Conservation (phyloP, 1,139 yeast genomes). For the Debaryomycetaceae sp. region DNA sequence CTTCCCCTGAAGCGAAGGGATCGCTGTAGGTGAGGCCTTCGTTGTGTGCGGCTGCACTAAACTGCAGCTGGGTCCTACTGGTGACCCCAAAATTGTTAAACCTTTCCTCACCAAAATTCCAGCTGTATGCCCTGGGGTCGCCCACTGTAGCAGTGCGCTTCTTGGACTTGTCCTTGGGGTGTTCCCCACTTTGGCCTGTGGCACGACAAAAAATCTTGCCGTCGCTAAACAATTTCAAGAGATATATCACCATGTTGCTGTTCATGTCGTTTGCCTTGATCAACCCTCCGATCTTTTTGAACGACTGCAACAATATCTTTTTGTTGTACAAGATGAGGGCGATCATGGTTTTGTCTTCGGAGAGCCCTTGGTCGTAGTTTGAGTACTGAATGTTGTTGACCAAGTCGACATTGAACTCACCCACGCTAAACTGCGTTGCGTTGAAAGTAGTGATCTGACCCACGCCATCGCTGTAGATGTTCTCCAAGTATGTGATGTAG, state of each 20-base stretch:
- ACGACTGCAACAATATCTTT: conserved; percentile 31
- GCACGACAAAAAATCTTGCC: conserved; percentile 27
- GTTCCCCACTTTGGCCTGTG: not conserved
- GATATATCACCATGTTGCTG: conserved; percentile 37
- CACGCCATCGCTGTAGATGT: conserved; percentile 30
- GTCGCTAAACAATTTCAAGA: conserved; percentile 38
- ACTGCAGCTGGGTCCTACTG: conserved; percentile 17
- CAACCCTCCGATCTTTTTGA: conserved; percentile 25
- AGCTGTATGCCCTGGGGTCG: conserved; percentile 21
- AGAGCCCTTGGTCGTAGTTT: conserved; percentile 14
- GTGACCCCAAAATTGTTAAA: conserved; percentile 39
- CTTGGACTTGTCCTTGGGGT: conserved; percentile 4
- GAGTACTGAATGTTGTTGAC: conserved; percentile 29
- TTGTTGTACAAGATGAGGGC: conserved; percentile 34
- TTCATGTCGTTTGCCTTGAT: conserved; percentile 36
- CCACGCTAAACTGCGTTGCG: conserved; percentile 23
- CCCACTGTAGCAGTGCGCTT: conserved; percentile 11
- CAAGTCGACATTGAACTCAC: conserved; percentile 27
- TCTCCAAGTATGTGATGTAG: conserved; percentile 39
- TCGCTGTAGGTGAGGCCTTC: conserved; percentile 5
- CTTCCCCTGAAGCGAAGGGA: conserved; percentile 2
- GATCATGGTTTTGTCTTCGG: conserved; percentile 23
- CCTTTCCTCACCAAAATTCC: conserved; percentile 30
- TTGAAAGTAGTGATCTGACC: conserved; percentile 34
- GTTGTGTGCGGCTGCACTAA: not conserved